These are phyloP conservation scores for Cardamine occulta DNA, from an alignment of 345 rosid species.

Conservation along the genomic window DNA sequence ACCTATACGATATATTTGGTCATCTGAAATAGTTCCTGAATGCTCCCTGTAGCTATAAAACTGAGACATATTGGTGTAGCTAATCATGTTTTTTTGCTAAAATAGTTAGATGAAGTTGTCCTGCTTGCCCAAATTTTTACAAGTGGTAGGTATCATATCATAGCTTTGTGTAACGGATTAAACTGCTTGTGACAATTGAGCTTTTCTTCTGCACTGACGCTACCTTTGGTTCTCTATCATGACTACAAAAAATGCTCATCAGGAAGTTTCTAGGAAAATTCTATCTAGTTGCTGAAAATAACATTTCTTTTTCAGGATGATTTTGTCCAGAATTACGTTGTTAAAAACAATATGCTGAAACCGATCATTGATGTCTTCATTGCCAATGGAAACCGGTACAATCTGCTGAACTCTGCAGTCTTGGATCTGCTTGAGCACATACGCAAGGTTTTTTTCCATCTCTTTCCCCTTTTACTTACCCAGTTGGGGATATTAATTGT, in stretches of 20 bases:
- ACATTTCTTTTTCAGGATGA: conserved; percentile 71
- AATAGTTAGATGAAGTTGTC: conserved; percentile 16
- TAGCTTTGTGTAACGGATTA: neutral
- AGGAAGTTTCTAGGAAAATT: neutral
- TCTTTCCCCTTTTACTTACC: conserved; percentile 18
- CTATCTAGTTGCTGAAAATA: neutral
- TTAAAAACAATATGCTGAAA: conserved; percentile 82
- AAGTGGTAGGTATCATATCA: conserved; percentile 13
- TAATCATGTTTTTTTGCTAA: neutral
- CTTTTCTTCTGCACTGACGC: conserved; percentile 12
- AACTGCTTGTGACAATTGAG: conserved; percentile 8
- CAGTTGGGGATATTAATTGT: conserved; percentile 5
- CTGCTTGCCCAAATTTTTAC: conserved; percentile 3
- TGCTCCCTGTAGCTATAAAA: conserved; percentile 9
- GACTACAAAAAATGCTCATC: conserved; percentile 13
- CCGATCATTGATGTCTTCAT: conserved; percentile 87
- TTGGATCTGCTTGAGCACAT: conserved; percentile 92
- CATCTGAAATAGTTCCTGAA: conserved; percentile 13
- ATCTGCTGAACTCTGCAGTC: conserved; percentile 88
- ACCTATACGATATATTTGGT: conserved; percentile 2
- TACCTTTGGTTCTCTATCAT: conserved; percentile 4
- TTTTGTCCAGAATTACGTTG: conserved; percentile 73
- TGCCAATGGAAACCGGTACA: conserved; percentile 86
- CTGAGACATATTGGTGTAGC: conserved; percentile 27
- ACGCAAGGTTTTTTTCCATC: conserved; percentile 67